phyloP scores from a whole-genome alignment of 2,329 filamentous ascomycete species.

The Metarhizium guizhouense region DNA sequence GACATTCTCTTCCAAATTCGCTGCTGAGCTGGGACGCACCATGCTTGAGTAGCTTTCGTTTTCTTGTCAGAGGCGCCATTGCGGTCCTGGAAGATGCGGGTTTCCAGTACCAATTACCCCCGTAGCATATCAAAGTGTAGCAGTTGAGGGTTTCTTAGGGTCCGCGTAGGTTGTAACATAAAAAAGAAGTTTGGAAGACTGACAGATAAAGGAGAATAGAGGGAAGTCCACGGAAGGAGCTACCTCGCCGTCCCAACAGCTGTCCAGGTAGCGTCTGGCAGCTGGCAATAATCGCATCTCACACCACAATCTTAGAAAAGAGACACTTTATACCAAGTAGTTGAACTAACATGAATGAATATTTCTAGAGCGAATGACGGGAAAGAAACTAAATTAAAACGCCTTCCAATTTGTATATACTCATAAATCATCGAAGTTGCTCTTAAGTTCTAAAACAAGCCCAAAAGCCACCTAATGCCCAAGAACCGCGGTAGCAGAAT shows the following conservation, averaged over 20 bases:
- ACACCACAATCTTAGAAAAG: background rate
- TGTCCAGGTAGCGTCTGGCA: background rate
- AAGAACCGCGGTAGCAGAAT: background rate
- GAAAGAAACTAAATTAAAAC: background rate
- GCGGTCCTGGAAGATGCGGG: background rate
- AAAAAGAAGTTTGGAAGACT: no score
- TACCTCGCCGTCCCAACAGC: background rate
- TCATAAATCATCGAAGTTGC: slow-evolving; percentile 3
- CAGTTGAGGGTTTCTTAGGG: no score
- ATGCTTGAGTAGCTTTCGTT: slow-evolving; percentile 14
- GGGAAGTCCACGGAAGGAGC: background rate
- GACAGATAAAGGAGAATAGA: background rate
- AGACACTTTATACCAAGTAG: background rate
- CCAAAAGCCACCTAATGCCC: background rate
- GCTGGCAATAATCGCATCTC: background rate
- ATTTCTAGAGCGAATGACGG: background rate
- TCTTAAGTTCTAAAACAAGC: slow-evolving; percentile 2
- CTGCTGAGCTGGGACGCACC: slow-evolving; percentile 10
- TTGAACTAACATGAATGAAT: background rate
- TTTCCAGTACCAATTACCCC: background rate
- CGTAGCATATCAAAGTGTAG: background rate
- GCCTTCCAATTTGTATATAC: background rate
- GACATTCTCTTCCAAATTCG: background rate
- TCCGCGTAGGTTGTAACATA: no score
- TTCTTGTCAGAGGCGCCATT: slow-evolving; percentile 20